Evolutionary conservation across 495 filamentous ascomycete species (phyloP).

Genomic region (Aspergillus incahuasiensis): DNA sequence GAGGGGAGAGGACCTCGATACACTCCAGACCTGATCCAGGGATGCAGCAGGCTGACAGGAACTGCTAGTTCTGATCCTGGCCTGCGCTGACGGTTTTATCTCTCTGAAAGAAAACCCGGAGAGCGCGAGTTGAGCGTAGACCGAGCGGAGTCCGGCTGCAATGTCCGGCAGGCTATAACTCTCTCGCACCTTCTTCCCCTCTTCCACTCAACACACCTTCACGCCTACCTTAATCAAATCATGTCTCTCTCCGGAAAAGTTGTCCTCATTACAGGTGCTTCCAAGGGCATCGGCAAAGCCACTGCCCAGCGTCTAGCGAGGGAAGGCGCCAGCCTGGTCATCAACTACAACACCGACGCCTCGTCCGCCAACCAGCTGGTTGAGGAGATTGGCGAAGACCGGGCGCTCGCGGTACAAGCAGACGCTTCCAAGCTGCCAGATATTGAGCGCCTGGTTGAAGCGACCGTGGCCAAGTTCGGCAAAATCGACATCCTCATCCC

Average conservation of each 20-base stretch:
- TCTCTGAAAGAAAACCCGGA: neutral
- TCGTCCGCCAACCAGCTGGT: neutral
- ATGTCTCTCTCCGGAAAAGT: slow-evolving; percentile 12
- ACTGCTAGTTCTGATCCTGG: too few relatives aligned
- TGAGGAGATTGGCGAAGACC: slow-evolving; percentile 2
- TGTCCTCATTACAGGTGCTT: slow-evolving; percentile 48
- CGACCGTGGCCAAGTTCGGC: slow-evolving; percentile 24
- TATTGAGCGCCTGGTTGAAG: neutral
- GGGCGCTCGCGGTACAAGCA: slow-evolving; percentile 6
- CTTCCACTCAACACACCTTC: neutral
- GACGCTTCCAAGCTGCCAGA: slow-evolving; percentile 1
- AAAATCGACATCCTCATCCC: slow-evolving; percentile 46
- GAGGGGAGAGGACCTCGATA: too few relatives aligned
- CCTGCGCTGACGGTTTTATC: too few relatives aligned
- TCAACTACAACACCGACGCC: slow-evolving; percentile 19
- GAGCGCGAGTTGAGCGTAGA: neutral
- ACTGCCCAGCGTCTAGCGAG: slow-evolving; percentile 40
- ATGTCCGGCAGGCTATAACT: neutral
- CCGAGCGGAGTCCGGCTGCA: neutral
- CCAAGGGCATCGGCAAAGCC: slow-evolving; percentile 49
- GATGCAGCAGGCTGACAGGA: neutral
- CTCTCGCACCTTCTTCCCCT: too few relatives aligned
- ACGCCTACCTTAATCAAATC: neutral
- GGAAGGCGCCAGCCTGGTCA: slow-evolving; percentile 39
- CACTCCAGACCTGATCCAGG: too few relatives aligned